A percentile compares a stretch with the other conserved stretches of the same genome.
These are phyloP conservation scores for Lentinula novae-zelandiae DNA, from an alignment of 1,284 basidiomycete species.

Conservation along the genomic window DNA sequence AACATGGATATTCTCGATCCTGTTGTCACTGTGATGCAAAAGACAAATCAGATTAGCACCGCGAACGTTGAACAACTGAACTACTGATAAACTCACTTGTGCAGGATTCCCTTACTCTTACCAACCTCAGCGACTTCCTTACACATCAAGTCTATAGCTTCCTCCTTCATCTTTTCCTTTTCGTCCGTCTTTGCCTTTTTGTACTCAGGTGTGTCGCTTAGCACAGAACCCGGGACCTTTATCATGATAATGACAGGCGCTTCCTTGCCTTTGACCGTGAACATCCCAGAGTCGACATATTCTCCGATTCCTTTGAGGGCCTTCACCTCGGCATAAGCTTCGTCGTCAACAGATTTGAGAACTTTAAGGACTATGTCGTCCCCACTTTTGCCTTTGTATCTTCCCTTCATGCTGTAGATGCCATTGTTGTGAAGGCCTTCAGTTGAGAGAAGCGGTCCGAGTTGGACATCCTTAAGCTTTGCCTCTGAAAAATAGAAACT, in stretches of 20 bases:
- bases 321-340: neutral
- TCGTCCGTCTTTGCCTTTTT: neutral
- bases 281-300: neutral
- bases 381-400: neutral
- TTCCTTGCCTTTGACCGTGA: neutral
- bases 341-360: neutral
- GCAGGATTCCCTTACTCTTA: neutral
- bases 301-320: neutral
- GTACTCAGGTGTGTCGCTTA: neutral
- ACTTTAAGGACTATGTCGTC: neutral
- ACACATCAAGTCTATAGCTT: neutral
- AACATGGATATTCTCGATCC: constrained; percentile 1
- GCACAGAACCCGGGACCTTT: neutral
- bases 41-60: neutral
- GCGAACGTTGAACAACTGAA: neutral
- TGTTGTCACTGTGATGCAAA: neutral
- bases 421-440: neutral
- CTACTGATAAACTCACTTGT: neutral
- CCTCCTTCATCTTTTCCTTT: neutral
- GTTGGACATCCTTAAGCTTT: neutral
- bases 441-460: neutral
- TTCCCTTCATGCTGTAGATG: neutral
- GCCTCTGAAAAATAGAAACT: neutral
- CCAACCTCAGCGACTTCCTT: neutral
- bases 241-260: neutral